phyloP scores from a whole-genome alignment of 192 early-diverging fungal species.

The Backusella sp. region DNA sequence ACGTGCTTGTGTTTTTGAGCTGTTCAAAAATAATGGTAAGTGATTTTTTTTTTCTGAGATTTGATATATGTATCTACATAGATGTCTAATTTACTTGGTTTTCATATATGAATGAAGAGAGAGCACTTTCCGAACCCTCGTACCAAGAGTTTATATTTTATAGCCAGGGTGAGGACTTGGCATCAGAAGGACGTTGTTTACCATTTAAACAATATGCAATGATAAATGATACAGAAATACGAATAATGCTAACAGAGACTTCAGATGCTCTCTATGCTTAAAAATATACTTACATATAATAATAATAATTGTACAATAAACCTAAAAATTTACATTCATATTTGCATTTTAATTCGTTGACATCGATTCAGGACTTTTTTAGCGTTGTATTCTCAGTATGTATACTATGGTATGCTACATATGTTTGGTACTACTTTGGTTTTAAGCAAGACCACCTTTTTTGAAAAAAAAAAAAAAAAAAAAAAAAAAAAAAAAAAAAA shows the following conservation, averaged over 20 bases:
- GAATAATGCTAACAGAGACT: constrained; percentile 42
- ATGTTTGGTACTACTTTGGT: too few species aligned
- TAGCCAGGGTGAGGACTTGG: constrained; percentile 18
- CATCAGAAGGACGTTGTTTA: constrained; percentile 10
- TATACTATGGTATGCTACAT: too few species aligned
- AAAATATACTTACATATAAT: not conserved
- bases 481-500: too few species aligned
- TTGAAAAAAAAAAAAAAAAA: too few species aligned
- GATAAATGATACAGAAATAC: constrained; percentile 47
- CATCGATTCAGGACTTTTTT: not conserved
- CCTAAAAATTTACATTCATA: not conserved
- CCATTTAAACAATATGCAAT: constrained; percentile 47
- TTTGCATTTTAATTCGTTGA: not conserved
- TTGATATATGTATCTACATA: not conserved
- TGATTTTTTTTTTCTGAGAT: not conserved
- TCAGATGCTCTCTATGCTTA: constrained; percentile 35
- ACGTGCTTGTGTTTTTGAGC: constrained; percentile 52
- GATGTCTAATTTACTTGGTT: not conserved
- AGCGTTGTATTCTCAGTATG: not conserved
- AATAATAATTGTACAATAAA: not conserved
- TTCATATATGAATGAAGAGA: constrained; percentile 31
- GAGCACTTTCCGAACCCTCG: constrained; percentile 48
- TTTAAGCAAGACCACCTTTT: too few species aligned
- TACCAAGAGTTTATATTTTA: constrained; percentile 56
- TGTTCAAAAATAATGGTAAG: constrained; percentile 56